A percentile compares a stretch with the other conserved stretches of the same genome.
Conservation (phyloP, 176 grass and related monocot genomes). For the Aechmea fasciata region DNA sequence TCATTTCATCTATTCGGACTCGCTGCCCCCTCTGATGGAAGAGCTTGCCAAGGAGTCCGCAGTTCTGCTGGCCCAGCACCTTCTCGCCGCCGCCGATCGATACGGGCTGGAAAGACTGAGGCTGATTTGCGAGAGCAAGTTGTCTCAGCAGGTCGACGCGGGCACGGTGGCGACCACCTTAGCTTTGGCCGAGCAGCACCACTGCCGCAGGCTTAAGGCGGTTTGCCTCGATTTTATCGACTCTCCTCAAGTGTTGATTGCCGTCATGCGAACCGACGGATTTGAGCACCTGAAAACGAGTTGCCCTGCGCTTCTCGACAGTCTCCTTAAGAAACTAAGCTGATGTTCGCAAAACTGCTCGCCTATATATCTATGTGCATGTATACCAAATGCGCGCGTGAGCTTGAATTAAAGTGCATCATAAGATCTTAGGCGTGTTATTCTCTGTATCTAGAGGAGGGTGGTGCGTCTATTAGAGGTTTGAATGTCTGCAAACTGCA, state of each 20-base stretch:
- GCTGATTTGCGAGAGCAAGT: conserved; percentile 20
- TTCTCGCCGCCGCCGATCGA: conserved; percentile 35
- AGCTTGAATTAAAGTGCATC: too few relatives aligned
- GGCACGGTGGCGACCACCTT: conserved; percentile 5
- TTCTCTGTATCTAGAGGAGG: too few relatives aligned
- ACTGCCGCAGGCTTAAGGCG: background rate
- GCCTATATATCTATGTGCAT: too few relatives aligned
- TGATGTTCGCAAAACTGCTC: too few relatives aligned
- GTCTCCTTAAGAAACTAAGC: too few relatives aligned
- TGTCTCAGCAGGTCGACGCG: conserved; percentile 11
- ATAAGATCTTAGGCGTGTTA: too few relatives aligned
- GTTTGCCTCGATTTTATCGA: background rate
- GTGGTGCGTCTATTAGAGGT: too few relatives aligned
- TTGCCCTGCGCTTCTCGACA: background rate
- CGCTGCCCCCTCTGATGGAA: conserved; percentile 1
- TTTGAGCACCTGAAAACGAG: conserved; percentile 11
- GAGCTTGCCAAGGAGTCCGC: background rate
- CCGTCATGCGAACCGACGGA: conserved; percentile 13
- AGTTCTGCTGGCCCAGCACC: background rate
- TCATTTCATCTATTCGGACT: conserved; percentile 39
- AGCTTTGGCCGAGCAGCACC: background rate
- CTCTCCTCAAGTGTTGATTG: background rate
- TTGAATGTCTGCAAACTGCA: too few relatives aligned
- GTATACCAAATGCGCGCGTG: too few relatives aligned
- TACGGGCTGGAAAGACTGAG: conserved; percentile 33